phyloP scores from a whole-genome alignment of 2,329 filamentous ascomycete species.

The Pseudogymnoascus sp. region DNA sequence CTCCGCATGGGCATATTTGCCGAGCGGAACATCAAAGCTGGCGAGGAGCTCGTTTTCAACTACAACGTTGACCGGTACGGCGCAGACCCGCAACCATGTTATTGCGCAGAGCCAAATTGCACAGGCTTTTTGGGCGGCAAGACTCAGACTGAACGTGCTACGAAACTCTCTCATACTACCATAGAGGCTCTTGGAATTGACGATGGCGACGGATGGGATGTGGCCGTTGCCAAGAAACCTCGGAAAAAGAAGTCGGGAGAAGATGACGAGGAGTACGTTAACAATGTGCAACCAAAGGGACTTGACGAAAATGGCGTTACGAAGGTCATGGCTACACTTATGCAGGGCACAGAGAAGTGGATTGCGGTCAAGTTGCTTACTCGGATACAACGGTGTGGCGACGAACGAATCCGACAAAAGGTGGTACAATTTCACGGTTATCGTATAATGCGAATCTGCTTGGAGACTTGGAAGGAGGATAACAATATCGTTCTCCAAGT shows the following conservation, averaged over 20 bases:
- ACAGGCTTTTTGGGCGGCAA: conserved; percentile 95
- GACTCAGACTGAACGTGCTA: conserved; percentile 91
- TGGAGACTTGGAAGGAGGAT: conserved; percentile 88
- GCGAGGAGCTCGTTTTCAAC: conserved; percentile 96
- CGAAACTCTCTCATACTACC: conserved; percentile 78
- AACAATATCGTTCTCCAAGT: conserved; percentile 83
- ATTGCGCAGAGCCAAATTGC: conserved; percentile 90
- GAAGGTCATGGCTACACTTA: conserved; percentile 91
- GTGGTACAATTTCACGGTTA: conserved; percentile 97
- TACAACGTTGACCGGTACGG: conserved; percentile 99
- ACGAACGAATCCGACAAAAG: conserved; percentile 77
- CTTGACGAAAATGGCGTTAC: conserved; percentile 77
- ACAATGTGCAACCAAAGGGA: conserved; percentile 70
- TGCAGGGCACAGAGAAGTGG: conserved; percentile 99
- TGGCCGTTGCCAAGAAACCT: conserved; percentile 77
- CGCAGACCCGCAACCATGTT: conserved; percentile 92
- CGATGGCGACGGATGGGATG: conserved; percentile 86
- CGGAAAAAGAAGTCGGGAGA: conserved; percentile 87
- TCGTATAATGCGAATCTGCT: conserved; percentile 79
- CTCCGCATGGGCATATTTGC: conserved; percentile 98
- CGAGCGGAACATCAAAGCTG: conserved; percentile 70
- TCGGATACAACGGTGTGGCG: conserved; percentile 78
- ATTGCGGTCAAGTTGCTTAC: conserved; percentile 90
- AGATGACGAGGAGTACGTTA: conserved; percentile 92
- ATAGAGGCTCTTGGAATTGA: conserved; percentile 96